These are phyloP conservation scores for Blastobotrys buckinghamii DNA, from an alignment of 1,139 yeast species.

Conservation along the genomic window DNA sequence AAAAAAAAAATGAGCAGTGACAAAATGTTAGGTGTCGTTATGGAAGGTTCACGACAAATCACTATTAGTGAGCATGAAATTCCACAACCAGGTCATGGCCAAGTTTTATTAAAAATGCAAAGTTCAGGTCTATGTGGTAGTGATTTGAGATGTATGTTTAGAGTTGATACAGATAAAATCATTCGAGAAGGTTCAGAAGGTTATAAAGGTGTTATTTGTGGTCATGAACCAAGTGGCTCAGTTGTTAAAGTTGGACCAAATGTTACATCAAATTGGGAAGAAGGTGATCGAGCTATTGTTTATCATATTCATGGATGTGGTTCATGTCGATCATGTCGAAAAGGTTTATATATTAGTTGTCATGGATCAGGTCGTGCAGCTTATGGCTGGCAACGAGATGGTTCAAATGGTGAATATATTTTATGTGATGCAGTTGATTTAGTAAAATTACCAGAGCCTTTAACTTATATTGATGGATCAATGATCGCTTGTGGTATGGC, in stretches of 20 bases:
- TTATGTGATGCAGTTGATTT: slow-evolving; percentile 13
- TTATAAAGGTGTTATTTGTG: slow-evolving; percentile 15
- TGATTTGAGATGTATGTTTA: slow-evolving; percentile 15
- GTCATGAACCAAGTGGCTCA: slow-evolving; percentile 18
- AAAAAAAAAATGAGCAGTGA: not conserved
- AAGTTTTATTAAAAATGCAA: slow-evolving; percentile 18
- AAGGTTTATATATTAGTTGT: slow-evolving; percentile 15
- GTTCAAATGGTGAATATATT: slow-evolving; percentile 16
- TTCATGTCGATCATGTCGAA: slow-evolving; percentile 15
- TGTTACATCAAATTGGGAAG: slow-evolving; percentile 13
- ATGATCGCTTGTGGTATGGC: slow-evolving; percentile 18
- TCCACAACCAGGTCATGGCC: slow-evolving; percentile 14
- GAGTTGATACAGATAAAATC: slow-evolving; percentile 12
- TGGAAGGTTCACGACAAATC: slow-evolving; percentile 13
- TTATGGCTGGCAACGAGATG: slow-evolving; percentile 17
- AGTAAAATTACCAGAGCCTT: slow-evolving; percentile 12
- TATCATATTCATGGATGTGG: slow-evolving; percentile 19
- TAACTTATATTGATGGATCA: slow-evolving; percentile 17
- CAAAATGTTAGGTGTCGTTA: slow-evolving; percentile 14
- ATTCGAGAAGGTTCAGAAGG: slow-evolving; percentile 16
- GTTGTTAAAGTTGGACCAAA: slow-evolving; percentile 13
- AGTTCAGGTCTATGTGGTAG: slow-evolving; percentile 17
- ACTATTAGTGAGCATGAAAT: slow-evolving; percentile 10
- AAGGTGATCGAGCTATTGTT: slow-evolving; percentile 16
- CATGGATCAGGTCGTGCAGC: slow-evolving; percentile 12